These are phyloP conservation scores for Starmerella bacillaris DNA, from an alignment of 805 yeast species.

Conservation along the genomic window DNA sequence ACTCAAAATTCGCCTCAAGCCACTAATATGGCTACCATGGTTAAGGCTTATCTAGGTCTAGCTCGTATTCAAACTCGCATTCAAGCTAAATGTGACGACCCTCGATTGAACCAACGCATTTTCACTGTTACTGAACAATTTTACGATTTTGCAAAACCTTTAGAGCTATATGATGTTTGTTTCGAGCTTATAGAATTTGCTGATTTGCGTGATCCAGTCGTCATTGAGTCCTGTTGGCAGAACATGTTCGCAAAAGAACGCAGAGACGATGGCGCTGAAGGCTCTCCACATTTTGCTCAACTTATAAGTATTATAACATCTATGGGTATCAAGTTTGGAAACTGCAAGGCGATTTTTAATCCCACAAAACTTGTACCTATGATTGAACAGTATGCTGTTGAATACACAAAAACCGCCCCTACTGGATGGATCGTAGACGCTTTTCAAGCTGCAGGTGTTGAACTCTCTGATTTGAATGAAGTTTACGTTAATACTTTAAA, in stretches of 20 bases:
- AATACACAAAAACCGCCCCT: slow-evolving; percentile 25
- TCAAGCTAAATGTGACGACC: slow-evolving; percentile 26
- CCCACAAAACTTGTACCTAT: slow-evolving; percentile 50
- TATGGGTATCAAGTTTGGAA: slow-evolving; percentile 43
- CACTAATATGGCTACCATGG: slow-evolving; percentile 46
- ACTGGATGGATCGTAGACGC: slow-evolving; percentile 26
- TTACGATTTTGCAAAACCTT: slow-evolving; percentile 72
- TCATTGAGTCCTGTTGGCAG: slow-evolving; percentile 66
- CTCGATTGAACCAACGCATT: slow-evolving; percentile 43
- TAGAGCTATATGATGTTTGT: slow-evolving; percentile 72
- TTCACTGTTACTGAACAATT: slow-evolving; percentile 59
- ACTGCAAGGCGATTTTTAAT: slow-evolving; percentile 68
- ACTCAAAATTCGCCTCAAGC: slow-evolving; percentile 61
- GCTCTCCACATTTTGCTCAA: slow-evolving; percentile 23
- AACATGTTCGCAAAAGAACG: slow-evolving; percentile 40
- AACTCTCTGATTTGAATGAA: slow-evolving; percentile 17
- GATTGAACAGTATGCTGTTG: slow-evolving; percentile 38
- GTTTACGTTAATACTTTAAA: slow-evolving; percentile 17
- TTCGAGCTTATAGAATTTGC: slow-evolving; percentile 62
- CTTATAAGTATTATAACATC: slow-evolving; percentile 25
- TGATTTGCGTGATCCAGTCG: slow-evolving; percentile 71
- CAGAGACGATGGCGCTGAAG: slow-evolving; percentile 17
- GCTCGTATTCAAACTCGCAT: slow-evolving; percentile 70
- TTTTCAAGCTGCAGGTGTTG: slow-evolving; percentile 23
- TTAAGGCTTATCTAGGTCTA: slow-evolving; percentile 68